Conservation (phyloP, 805 yeast species). For the Debaryomyces hansenii region DNA sequence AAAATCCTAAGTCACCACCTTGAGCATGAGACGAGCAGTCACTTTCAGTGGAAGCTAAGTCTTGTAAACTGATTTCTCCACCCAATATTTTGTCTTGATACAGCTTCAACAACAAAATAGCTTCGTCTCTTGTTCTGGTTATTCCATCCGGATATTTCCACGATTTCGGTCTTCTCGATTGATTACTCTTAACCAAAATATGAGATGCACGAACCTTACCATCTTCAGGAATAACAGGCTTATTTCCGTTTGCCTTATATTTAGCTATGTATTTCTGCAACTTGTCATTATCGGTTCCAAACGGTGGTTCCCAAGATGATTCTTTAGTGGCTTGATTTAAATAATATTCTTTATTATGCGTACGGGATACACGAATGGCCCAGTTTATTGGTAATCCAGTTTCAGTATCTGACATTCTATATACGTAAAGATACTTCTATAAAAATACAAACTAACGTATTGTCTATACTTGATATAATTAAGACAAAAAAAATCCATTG, state of each 20-base stretch:
- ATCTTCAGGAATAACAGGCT: constrained; percentile 44
- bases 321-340: constrained; percentile 67
- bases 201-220: constrained; percentile 79
- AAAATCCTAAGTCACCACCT: constrained; percentile 90
- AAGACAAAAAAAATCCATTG: not conserved
- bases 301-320: constrained; percentile 91
- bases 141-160: constrained; percentile 78
- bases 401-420: constrained; percentile 12
- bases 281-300: constrained; percentile 65
- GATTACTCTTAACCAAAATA: constrained; percentile 77
- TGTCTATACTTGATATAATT: not conserved
- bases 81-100: constrained; percentile 58
- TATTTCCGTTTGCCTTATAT: constrained; percentile 33
- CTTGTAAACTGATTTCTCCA: constrained; percentile 66
- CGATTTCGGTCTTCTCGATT: constrained; percentile 85
- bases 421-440: not conserved
- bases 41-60: constrained; percentile 77
- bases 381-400: constrained; percentile 88
- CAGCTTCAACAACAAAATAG: constrained; percentile 59
- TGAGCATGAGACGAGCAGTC: constrained; percentile 86
- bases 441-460: not conserved
- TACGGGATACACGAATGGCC: constrained; percentile 75
- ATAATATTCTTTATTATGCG: constrained; percentile 83
- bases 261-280: constrained; percentile 57
- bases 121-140: constrained; percentile 81